A percentile compares a stretch with the other conserved stretches of the same genome.
Conservation (phyloP, 2,329 filamentous ascomycete genomes). For the Diaporthe amygdali region DNA sequence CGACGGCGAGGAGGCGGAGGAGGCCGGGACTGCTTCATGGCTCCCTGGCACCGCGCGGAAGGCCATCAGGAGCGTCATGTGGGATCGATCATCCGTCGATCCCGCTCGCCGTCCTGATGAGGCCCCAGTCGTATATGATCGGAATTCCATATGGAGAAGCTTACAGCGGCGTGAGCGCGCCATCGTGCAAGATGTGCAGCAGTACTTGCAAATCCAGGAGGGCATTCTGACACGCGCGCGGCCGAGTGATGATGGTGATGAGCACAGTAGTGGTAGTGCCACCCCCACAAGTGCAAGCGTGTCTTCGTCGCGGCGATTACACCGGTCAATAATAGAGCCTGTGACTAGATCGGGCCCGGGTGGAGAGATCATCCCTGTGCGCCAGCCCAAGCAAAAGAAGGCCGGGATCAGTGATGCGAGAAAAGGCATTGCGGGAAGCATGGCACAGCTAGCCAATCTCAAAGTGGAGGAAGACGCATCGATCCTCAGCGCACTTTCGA, state of each 20-base stretch:
- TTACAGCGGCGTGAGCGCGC: conserved; percentile 51
- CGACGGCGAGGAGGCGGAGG: conserved; percentile 5
- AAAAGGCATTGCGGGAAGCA: conserved; percentile 66
- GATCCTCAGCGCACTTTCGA: conserved; percentile 60
- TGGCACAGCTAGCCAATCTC: conserved; percentile 67
- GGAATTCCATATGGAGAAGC: conserved; percentile 53
- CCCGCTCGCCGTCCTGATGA: conserved; percentile 22
- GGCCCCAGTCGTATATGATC: conserved; percentile 32
- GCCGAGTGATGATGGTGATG: conserved; percentile 39
- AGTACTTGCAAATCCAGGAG: conserved; percentile 55
- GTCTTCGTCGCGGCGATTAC: conserved; percentile 44
- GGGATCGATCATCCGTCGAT: conserved; percentile 36
- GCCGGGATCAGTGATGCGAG: conserved; percentile 66
- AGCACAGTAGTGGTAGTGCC: conserved; percentile 40
- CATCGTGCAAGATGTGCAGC: conserved; percentile 53
- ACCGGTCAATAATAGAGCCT: conserved; percentile 49
- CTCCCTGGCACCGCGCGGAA: conserved; percentile 30
- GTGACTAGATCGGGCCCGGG: conserved; percentile 42
- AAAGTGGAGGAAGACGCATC: conserved; percentile 72
- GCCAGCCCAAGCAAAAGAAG: conserved; percentile 59
- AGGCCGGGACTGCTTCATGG: conserved; percentile 22
- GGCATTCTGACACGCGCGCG: conserved; percentile 38
- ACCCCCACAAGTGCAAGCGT: conserved; percentile 40
- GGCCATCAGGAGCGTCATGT: conserved; percentile 42
- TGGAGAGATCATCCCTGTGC: conserved; percentile 63